Conservation (phyloP, 495 filamentous ascomycete species). For the Ascodesmis nigricans region DNA sequence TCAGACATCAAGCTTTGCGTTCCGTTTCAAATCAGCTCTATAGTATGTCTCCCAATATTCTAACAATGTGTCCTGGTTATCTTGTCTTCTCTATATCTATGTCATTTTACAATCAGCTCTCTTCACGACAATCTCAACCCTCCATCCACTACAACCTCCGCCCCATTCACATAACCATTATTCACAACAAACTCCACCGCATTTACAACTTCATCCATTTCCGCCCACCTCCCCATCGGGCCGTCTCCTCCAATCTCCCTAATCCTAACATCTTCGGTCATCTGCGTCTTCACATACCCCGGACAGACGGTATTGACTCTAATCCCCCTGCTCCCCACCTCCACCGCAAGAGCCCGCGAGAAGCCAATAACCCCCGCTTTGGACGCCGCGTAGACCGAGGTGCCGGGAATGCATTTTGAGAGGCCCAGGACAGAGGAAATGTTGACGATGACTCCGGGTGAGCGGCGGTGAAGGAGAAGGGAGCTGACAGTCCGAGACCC, state of each 20-base stretch:
- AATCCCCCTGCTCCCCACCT: constrained; percentile 34
- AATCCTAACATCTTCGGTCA: constrained; percentile 31
- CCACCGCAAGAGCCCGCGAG: constrained; percentile 45
- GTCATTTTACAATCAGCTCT: too few species aligned
- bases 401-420: constrained; percentile 30
- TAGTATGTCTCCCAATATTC: too few species aligned
- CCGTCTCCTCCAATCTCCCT: constrained; percentile 26
- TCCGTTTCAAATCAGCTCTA: too few species aligned
- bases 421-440: constrained; percentile 46
- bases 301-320: constrained; percentile 66
- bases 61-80: too few species aligned
- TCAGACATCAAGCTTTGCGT: too few species aligned
- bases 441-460: constrained; percentile 49
- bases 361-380: constrained; percentile 61
- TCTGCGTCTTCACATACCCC: constrained; percentile 58
- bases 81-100: too few species aligned
- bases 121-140: constrained; percentile 23
- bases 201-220: constrained; percentile 50
- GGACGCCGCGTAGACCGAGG: constrained; percentile 51
- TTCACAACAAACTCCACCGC: constrained; percentile 56
- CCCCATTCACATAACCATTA: constrained; percentile 65
- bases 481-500: constrained; percentile 36
- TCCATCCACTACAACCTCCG: constrained; percentile 68
- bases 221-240: constrained; percentile 48
- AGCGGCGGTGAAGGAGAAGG: constrained; percentile 26